phyloP scores from a whole-genome alignment of 805 yeast species.

The Ogataea populi-albae region DNA sequence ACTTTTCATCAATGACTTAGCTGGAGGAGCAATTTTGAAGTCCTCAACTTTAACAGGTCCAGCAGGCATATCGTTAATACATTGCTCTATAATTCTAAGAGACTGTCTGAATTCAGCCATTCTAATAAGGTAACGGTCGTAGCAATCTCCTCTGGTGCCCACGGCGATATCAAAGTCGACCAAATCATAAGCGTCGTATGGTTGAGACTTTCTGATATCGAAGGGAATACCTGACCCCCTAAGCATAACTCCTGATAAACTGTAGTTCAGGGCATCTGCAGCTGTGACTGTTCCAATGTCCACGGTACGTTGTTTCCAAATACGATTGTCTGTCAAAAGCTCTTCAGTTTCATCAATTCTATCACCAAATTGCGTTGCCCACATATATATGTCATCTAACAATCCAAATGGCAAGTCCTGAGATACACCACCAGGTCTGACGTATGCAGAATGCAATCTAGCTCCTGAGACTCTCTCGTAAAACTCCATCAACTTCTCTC shows the following conservation, averaged over 20 bases:
- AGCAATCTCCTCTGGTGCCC: conserved; percentile 86
- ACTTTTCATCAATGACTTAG: conserved; percentile 78
- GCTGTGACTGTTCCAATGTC: conserved; percentile 81
- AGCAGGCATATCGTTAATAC: conserved; percentile 87
- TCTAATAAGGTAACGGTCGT: conserved; percentile 82
- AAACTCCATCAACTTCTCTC: conserved; percentile 90
- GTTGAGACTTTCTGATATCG: conserved; percentile 82
- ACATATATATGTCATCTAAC: conserved; percentile 88
- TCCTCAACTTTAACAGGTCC: conserved; percentile 92
- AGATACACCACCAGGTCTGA: conserved; percentile 89
- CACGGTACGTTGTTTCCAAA: conserved; percentile 84
- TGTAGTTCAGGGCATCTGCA: conserved; percentile 81
- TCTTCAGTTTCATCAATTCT: conserved; percentile 89
- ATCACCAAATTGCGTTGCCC: conserved; percentile 96
- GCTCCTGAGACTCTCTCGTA: conserved; percentile 91
- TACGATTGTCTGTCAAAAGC: conserved; percentile 83
- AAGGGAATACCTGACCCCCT: conserved; percentile 89
- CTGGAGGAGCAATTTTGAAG: conserved; percentile 79
- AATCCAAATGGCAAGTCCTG: conserved; percentile 85
- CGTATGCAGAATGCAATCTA: conserved; percentile 82
- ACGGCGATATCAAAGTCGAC: conserved; percentile 88
- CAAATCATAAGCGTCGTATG: conserved; percentile 84
- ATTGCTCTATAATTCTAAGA: conserved; percentile 82
- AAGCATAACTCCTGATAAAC: conserved; percentile 82
- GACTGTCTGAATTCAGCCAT: conserved; percentile 94